Base-by-base conservation (phyloP, 345 rosid genomes). In the Eucalyptus sideroxylon region DNA sequence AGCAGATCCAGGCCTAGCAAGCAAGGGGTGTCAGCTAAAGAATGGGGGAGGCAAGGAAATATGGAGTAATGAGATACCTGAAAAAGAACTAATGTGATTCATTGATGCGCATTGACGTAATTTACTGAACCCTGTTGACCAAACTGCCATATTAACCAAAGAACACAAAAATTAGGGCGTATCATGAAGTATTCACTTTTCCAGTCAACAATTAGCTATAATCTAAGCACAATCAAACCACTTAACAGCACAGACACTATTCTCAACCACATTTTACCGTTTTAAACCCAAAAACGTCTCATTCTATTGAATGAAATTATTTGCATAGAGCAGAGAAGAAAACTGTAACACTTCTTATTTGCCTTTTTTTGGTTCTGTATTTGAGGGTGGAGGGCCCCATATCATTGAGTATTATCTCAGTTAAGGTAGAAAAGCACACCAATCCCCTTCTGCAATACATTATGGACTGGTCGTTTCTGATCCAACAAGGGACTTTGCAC, bases 81-180 rank as follows among this genome's bases (percentile, higher is more conserved):
- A 51, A 60, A 87, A 72, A 69, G 55, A 72, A 17, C 50, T 23
- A 34, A 27, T 44, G 56, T 27, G 49, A 50, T 51, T 88, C 89
- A 88, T 65, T 88, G 89, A 88, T 92, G 96, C 42, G 94, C 87
- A 91, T 67, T 92, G 50, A 89, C 90, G 88, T 95, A 93, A 91
- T 89, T 93, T 93, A 94, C 40, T 7, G 96, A 89, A 8, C 91
- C 94, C 92, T 90, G 95, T 87, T 91, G 90, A 72, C 90, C 92
- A 49, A 77, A 93, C 96, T 95, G 95, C 50, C 50, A 51, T 50
- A 89, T 89, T 60, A 30, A 81, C 50, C 88, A 90, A 65, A 86
- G 89, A 87, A 19, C 88, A 86, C 27, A 87, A 55, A 80, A 21
- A 40, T 77, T 40, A 77, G 47, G 47, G 30, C 30, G 2, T 77